Evolutionary conservation across 257 asterid genomes (phyloP), one percentile per base, ranked within the genome.

Genomic region (Oldenlandia corymbosa): DNA sequence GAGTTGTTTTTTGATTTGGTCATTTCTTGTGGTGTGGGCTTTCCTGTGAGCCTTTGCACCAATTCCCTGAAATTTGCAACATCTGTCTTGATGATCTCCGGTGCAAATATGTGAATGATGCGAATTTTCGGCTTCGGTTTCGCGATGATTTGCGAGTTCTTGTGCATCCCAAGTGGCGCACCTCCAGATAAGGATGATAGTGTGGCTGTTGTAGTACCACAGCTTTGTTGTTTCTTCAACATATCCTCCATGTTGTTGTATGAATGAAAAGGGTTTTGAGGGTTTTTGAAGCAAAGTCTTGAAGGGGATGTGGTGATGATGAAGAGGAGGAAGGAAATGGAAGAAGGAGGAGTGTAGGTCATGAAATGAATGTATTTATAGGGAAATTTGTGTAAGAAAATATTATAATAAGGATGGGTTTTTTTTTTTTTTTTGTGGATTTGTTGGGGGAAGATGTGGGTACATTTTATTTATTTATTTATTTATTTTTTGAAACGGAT

Each of bases 11-110:
- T 39, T 55, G 14, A 47, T 23, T 14, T 32, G 16, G 60, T 18
- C 23, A 54, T 34, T 34, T 34, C 31, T 53, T 47, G 51, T 7
- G 70, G 83, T 7, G 75, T 48, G 0, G 98, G 95, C 81, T 88
- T 91, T 2, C 98, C 98, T 0, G 98, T 91, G 76, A 91, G 96
- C 18, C 87, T 73, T 21, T 91, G 98, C 31, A 91, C 97, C 30
- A 85, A 75, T 66, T 91, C 96, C 7, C 95, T 69, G 60, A 91
- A 91, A 70, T 85, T 85, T 0, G 75, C 85, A 1, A 75, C 91
- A 28, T 88, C 96, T 0, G 93, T 91, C 66, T 82, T 85, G 81
- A 90, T 90, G 60, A 91, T 86, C 80, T 88, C 93, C 0, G 98
- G 98, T 31, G 98, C 92, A 58, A 83, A 86, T 62, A 91, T 83